Evolutionary conservation across 2,329 filamentous ascomycete genomes (phyloP).

Genomic region (Xylariaceae sp.): DNA sequence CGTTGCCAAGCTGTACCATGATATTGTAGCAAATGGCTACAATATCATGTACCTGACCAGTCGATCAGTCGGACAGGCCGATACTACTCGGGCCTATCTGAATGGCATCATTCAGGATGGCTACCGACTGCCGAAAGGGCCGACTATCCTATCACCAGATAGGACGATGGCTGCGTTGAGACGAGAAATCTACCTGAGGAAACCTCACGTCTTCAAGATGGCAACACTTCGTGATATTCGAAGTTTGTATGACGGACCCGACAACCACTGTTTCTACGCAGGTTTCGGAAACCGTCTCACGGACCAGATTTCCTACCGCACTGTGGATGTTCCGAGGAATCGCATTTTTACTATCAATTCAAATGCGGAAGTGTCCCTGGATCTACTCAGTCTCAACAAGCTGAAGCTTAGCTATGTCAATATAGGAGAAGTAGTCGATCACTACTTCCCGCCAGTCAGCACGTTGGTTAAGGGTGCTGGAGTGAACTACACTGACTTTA

Average conservation of each 20-base stretch:
- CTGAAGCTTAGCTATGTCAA: conserved; percentile 96
- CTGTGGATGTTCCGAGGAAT: conserved; percentile 88
- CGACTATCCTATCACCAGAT: conserved; percentile 92
- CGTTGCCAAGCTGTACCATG: conserved; percentile 94
- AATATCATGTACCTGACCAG: conserved; percentile 98
- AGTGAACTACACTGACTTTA: conserved; percentile 95
- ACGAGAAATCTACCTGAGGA: conserved; percentile 88
- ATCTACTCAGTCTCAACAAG: conserved; percentile 84
- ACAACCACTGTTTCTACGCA: conserved; percentile 84
- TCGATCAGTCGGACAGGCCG: conserved; percentile 87
- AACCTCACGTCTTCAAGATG: conserved; percentile 99
- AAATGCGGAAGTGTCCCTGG: conserved; percentile 89
- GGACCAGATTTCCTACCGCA: conserved; percentile 91
- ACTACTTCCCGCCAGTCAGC: conserved; percentile 92
- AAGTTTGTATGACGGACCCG: conserved; percentile 67
- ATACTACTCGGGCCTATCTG: conserved; percentile 83
- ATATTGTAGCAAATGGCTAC: conserved; percentile 92
- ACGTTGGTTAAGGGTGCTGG: conserved; percentile 83
- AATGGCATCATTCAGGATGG: conserved; percentile 85
- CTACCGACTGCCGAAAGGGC: conserved; percentile 79
- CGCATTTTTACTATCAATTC: conserved; percentile 99
- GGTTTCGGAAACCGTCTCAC: conserved; percentile 96
- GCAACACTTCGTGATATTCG: conserved; percentile 92
- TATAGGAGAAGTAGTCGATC: conserved; percentile 95
- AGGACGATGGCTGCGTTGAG: conserved; percentile 88